A percentile compares a stretch with the other conserved stretches of the same genome.
Conservation (phyloP, 2,329 filamentous ascomycete genomes). For the Thelonectria olida region DNA sequence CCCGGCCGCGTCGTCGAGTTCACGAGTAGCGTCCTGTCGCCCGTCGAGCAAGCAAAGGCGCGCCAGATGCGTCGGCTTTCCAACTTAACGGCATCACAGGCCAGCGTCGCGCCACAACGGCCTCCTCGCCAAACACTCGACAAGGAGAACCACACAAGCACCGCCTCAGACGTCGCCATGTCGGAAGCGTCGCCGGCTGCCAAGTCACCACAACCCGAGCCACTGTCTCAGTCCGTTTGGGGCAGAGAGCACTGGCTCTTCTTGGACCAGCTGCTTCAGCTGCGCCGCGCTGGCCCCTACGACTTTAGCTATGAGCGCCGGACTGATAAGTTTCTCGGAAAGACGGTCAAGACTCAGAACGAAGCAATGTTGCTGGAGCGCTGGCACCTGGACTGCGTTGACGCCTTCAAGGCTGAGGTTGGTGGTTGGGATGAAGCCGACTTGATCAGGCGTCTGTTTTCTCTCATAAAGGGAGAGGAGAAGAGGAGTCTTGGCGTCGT, state of each 20-base stretch:
- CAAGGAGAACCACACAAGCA: slow-evolving; percentile 45
- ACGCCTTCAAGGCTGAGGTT: slow-evolving; percentile 60
- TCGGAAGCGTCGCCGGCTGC: slow-evolving; percentile 39
- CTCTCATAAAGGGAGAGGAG: slow-evolving; percentile 61
- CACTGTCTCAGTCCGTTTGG: slow-evolving; percentile 57
- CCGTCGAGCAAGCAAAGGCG: slow-evolving; percentile 50
- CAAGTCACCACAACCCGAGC: slow-evolving; percentile 26
- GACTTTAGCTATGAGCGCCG: slow-evolving; percentile 39
- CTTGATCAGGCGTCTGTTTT: slow-evolving; percentile 63
- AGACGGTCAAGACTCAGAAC: slow-evolving; percentile 57
- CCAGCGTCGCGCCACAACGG: slow-evolving; percentile 21
- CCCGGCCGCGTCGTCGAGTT: slow-evolving; percentile 69
- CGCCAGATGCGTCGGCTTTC: slow-evolving; percentile 44
- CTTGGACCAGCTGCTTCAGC: slow-evolving; percentile 61
- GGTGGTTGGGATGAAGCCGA: slow-evolving; percentile 60
- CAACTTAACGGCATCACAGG: slow-evolving; percentile 33
- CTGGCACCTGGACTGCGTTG: slow-evolving; percentile 68
- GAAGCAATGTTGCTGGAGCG: slow-evolving; percentile 58
- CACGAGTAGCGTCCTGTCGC: slow-evolving; percentile 59
- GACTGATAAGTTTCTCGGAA: slow-evolving; percentile 55
- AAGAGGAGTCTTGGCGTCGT: slow-evolving; percentile 32
- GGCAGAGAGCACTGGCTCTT: slow-evolving; percentile 62
- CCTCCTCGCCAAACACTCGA: slow-evolving; percentile 33
- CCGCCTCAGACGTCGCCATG: slow-evolving; percentile 38
- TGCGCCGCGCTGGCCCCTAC: slow-evolving; percentile 54